Evolutionary conservation across 2,329 filamentous ascomycete species (phyloP), one percentile per base, ranked within the genome.

Genomic region (Penicillium psychrosexuale): DNA sequence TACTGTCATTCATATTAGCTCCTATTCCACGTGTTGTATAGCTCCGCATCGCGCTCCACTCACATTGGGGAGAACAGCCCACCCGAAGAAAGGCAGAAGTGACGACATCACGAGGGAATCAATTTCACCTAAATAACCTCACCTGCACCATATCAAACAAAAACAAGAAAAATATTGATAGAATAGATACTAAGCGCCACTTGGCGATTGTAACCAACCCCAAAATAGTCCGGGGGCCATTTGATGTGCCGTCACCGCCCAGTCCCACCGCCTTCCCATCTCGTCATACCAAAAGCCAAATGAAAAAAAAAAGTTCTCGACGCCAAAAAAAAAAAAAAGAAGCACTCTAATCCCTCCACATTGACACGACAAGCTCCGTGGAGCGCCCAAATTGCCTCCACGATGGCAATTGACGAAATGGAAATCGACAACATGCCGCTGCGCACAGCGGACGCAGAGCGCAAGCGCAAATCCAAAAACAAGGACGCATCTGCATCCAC

Each of bases 41-140:
- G 46, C 46, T 54, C 42, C 44, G 57, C 54, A 55, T 42, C 11
- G 28, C 34, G 40, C 34, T 57, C 42, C 38, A 67, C 79, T 68
- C 75, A 85, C 83, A 62, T 80, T 80, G 56, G 84, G 84, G 27
- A 87, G 76, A 66, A 86, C 79, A 42, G 81, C 80, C 84, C 84
- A 87, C 49, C 82, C 84, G 45, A 79, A 75, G 46, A 82, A 77
- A 27, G 83, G 84, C 36, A 85, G 67, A 36, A 84, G 65, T 33
- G 75, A 72, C 54, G 73, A 74, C 66, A 78, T 71, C 60, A 69
- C 27, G 12, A 40, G n/a, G 42, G 33, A 24, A 15, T 24, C 12
- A 37, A 30, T 39, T 36, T 45, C 37, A 45, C 42, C 34, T 45
- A 8, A 28, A 31, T n/a, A 22, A 31, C 13, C 19, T 4, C 34